Base-by-base conservation (phyloP, 2,329 filamentous ascomycete genomes). In the Trichoderma simmonsii region DNA sequence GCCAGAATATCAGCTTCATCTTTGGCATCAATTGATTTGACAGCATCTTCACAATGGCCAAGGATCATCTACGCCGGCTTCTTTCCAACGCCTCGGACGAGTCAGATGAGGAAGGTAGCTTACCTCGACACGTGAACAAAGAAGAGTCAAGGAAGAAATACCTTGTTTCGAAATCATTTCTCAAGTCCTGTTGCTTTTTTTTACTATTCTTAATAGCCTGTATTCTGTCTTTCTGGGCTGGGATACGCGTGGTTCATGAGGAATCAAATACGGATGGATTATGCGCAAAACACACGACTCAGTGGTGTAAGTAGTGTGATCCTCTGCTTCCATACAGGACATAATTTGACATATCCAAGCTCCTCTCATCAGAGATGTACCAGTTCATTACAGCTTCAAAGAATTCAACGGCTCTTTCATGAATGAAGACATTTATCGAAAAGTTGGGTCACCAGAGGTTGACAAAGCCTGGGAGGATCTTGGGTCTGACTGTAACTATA, bases 321-420 rank as follows among this genome's bases (percentile, higher is more conserved):
- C 8, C n/a, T 8, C 8, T 4, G 3, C 9, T 3, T 21, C 14
- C 8, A 15, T 39, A 14, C 51, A 21, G 9, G 12, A 12, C 18
- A 32, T 32, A 43, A 34, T 39, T 21, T 18, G 4, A 6, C 36
- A 21, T 1, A 12, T 15, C 21, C 2, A 21, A 81, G 80, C 81
- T 14, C 80, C 82, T 2, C 65, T 83, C 2, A 73, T 84, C 0
- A 74, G 76, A 4, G 77, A 82, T 12, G 77, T 83, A 5, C 59
- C 74, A 15, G 76, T 83, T 51, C 75, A 75, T 15, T 83, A 83
- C 68, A 30, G 71, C 2, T 63, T 71, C 15, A 77, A 83, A 65
- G 74, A 74, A 2, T 91, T 89, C 78, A 88, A 91, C 73, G 88
- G 88, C 0, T 86, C 85, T 0, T 87, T 91, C 24, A 75, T 89